Percentiles rank a stretch among this genome's conserved stretches.
These are phyloP conservation scores for Marasmius tenuissimus DNA, from an alignment of 1,284 basidiomycete genomes.

Conservation along the genomic window DNA sequence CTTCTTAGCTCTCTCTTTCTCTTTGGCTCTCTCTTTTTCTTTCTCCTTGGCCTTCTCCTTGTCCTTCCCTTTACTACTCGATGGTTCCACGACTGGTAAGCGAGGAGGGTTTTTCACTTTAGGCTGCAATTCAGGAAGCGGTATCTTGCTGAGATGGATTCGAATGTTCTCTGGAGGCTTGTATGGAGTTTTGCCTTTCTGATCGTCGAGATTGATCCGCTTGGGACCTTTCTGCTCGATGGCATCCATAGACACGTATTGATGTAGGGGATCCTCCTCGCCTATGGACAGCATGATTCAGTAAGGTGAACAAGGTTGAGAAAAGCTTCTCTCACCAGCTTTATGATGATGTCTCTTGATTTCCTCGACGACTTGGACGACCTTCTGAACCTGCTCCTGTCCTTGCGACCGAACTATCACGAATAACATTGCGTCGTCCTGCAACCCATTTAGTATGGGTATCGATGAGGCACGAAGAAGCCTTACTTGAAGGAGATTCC, in stretches of 20 bases:
- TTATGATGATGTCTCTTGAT: slow-evolving; percentile 74
- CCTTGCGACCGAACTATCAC: slow-evolving; percentile 68
- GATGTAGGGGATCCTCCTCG: slow-evolving; percentile 65
- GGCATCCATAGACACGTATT: slow-evolving; percentile 76
- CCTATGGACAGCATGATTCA: slow-evolving; percentile 31
- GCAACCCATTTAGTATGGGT: not conserved
- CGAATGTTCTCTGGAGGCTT: slow-evolving; percentile 63
- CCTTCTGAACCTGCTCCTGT: slow-evolving; percentile 70
- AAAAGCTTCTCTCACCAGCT: slow-evolving; percentile 47
- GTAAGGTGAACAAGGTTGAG: not conserved
- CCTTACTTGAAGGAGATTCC: slow-evolving; percentile 60
- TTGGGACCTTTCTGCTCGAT: slow-evolving; percentile 53
- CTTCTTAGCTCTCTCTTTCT: not conserved
- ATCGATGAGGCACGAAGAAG: not conserved
- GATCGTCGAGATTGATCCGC: slow-evolving; percentile 67
- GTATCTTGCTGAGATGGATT: slow-evolving; percentile 79
- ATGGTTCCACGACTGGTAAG: slow-evolving; percentile 18
- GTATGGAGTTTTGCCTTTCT: slow-evolving; percentile 48
- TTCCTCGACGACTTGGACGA: slow-evolving; percentile 77
- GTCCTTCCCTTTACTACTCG: slow-evolving; percentile 6
- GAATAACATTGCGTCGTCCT: slow-evolving; percentile 82
- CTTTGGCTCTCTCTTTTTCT: not conserved
- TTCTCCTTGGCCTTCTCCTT: not conserved
- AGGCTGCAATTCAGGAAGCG: slow-evolving; percentile 78
- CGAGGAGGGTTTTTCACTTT: slow-evolving; percentile 21